Base-by-base conservation (phyloP, 176 grass and related monocot species). In the Lolium rigidum region DNA sequence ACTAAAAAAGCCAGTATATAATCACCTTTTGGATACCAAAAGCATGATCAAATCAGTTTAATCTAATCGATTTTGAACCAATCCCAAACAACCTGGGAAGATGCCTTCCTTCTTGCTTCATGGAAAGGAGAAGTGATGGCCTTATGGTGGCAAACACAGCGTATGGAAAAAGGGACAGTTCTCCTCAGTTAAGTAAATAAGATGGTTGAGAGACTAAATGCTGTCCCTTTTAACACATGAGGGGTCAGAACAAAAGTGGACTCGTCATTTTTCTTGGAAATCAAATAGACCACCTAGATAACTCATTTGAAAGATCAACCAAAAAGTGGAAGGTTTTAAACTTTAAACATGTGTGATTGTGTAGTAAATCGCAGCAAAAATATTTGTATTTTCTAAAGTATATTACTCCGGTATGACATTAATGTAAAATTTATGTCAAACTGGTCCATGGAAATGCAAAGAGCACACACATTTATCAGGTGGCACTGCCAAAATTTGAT, bases 81-180 rank as follows among this genome's bases (percentile, higher is more conserved):
- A 18, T 62, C 78, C 62, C 59, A 47, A 59, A 80, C 58, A 62
- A 43, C 43, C 14, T 61, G 37, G 38, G 52, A 62, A 60, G 56
- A 79, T 9, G 22, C 46, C 2, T 28, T 62, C n/a, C 56, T 41
- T 62, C 37, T 62, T 79, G 75, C 56, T 61, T 5, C 6, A 25
- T 79, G 21, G 73, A n/a, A 62, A 41, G 50, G 54, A 78, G 77
- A 39, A 64, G 61, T 46, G 77, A 79, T 20, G 7, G 14, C 48
- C 47, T 52, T 54, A 16, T 2, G 49, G 48, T 76, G 48, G 73
- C 22, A 26, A 49, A 48, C 3, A 25, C 22, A 9, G 21, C 72
- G 12, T 75, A 15, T 7, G 47, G 9, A 47, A 47, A 51, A 75
- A 79, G 56, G 18, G 37, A 2, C 37, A 79, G 57, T 41, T 77